phyloP scores from a whole-genome alignment of 768 basidiomycete genomes.

The Mycena floridula region DNA sequence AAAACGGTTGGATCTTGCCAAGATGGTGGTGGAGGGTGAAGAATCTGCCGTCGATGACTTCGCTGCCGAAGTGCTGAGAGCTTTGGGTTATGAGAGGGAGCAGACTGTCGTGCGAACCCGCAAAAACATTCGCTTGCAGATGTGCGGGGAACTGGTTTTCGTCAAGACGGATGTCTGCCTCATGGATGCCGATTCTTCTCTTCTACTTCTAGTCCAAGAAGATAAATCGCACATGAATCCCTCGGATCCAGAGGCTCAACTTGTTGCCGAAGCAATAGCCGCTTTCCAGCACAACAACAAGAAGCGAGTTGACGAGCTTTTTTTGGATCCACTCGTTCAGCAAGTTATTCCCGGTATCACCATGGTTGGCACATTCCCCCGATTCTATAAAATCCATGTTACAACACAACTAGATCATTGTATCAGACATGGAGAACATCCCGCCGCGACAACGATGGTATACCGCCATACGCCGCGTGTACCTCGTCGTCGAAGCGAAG shows the following conservation, averaged over 20 bases:
- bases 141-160: background rate
- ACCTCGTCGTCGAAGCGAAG: background rate
- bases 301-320: background rate
- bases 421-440: conserved; percentile 1
- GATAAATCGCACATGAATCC: background rate
- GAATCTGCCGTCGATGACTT: conserved; percentile 10
- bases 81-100: conserved; percentile 6
- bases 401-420: background rate
- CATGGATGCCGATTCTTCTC: background rate
- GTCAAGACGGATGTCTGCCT: conserved; percentile 10
- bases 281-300: conserved; percentile 2
- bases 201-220: conserved; percentile 5
- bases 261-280: conserved; percentile 5
- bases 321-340: background rate
- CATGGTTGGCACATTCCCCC: conserved; percentile 7
- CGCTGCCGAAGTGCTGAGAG: background rate
- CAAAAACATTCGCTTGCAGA: conserved; percentile 3
- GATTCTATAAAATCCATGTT: conserved; percentile 9
- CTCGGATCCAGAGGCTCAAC: background rate
- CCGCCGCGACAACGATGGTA: background rate
- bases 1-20: background rate
- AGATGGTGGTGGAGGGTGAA: background rate
- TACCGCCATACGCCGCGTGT: background rate
- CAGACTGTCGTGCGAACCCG: background rate
- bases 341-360: conserved; percentile 4